Evolutionary conservation across 2,329 filamentous ascomycete species (phyloP).

Genomic region (Diaporthe aspalathi): DNA sequence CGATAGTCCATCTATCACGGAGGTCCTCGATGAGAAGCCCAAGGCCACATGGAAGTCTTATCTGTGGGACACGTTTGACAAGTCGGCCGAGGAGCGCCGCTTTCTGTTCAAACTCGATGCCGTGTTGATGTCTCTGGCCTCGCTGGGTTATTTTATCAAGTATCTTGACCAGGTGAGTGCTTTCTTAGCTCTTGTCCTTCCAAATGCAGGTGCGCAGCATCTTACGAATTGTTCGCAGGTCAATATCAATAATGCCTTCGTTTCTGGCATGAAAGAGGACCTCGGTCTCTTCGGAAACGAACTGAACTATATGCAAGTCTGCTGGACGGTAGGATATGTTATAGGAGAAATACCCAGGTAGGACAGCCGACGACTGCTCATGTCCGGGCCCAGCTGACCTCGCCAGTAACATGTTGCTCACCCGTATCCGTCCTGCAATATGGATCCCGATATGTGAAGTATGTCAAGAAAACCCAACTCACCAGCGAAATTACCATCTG

Average conservation of each 20-base stretch:
- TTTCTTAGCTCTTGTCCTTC: background rate
- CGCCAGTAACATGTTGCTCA: constrained; percentile 50
- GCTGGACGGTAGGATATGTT: constrained; percentile 54
- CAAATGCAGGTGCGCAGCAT: background rate
- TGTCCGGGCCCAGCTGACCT: background rate
- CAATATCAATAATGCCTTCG: constrained; percentile 57
- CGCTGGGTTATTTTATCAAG: constrained; percentile 58
- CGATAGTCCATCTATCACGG: constrained; percentile 16
- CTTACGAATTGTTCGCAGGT: constrained; percentile 36
- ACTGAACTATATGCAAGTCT: constrained; percentile 50
- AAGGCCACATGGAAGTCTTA: constrained; percentile 59
- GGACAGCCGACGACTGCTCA: background rate
- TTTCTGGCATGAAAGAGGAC: constrained; percentile 59
- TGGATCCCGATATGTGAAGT: constrained; percentile 55
- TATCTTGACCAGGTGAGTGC: constrained; percentile 50
- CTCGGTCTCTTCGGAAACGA: constrained; percentile 54
- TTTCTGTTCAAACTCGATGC: constrained; percentile 51
- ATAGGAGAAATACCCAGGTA: constrained; percentile 52
- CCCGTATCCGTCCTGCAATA: constrained; percentile 55
- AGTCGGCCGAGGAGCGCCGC: constrained; percentile 48
- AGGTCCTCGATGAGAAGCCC: constrained; percentile 46
- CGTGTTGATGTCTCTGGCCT: constrained; percentile 52
- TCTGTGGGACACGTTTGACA: constrained; percentile 60
- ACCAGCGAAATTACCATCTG: too few relatives aligned
- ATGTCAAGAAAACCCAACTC: background rate